Evolutionary conservation across 2,329 filamentous ascomycete genomes (phyloP), one percentile per base, ranked within the genome.

Genomic region (Fusarium sp.): DNA sequence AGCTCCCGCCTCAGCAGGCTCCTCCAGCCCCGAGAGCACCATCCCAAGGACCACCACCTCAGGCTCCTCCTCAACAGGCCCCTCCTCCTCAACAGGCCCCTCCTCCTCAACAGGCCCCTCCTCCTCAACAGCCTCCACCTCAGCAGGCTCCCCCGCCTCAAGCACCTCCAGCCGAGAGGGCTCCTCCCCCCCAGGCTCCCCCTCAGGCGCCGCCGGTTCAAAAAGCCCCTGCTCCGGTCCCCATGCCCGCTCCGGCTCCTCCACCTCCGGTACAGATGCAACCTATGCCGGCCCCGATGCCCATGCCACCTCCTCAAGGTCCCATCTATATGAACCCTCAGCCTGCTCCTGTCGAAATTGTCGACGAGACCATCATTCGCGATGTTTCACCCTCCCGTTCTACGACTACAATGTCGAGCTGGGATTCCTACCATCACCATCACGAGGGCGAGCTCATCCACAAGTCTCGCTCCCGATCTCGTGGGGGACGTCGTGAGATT

Each of bases 401-500:
- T 6, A 83, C 81, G 45, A 84, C 81, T 18, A 82, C 84, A 4
- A 78, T 82, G 39, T 77, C 79, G 6, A 83, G 80, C 75, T 81
- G 77, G 68, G 81, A 80, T 22, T 76, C 81, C 70, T 73, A 79
- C 63, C 65, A 79, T 69, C 52, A 78, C 24, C 79, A 80, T 58
- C 77, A 81, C 41, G 71, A 79, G 39, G 78, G 81, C 4, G 80
- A 86, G 10, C 77, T 89, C 5, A 85, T 85, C 2, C 77, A 88
- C 14, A 78, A 84, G 8, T 82, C 86, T 52, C 85, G 81, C 22
- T 86, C 84, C 6, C 82, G 82, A 1, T 86, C 85, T 3, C 84
- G 84, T 70, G 81, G 84, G 8, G 89, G 92, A 48, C 88, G 90
- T n/a, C 88, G 90, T 20, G 92, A 94, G 11, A 92, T 97, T 75